phyloP scores from a whole-genome alignment of 169 alveolate genomes.

The Plasmodium vivax region DNA sequence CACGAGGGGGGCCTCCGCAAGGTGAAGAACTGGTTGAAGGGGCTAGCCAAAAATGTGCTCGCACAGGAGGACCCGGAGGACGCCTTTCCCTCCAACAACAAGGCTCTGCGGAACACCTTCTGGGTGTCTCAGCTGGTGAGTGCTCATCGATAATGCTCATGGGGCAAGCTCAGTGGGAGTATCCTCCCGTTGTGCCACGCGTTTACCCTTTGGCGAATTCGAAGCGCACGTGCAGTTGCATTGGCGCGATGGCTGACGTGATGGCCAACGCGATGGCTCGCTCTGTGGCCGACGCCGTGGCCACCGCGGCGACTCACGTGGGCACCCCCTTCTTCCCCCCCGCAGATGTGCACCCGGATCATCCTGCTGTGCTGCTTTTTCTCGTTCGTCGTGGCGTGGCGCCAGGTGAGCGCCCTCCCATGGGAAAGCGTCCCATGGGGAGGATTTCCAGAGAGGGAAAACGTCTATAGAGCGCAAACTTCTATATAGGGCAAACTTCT shows the following conservation, averaged over 20 bases:
- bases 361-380: conserved; percentile 17
- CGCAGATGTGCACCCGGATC: conserved; percentile 38
- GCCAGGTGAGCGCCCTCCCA: conserved; percentile 5
- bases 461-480: no score
- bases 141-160: no score
- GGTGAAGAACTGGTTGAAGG: not conserved
- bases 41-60: conserved; percentile 1
- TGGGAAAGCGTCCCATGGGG: not conserved
- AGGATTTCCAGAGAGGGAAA: no score
- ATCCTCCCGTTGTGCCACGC: no score
- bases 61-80: not conserved
- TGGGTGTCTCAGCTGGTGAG: conserved; percentile 49
- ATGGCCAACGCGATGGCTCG: not conserved
- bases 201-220: no score
- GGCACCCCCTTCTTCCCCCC: not conserved
- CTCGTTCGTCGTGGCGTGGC: conserved; percentile 55
- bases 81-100: conserved; percentile 15
- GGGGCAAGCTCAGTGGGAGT: no score
- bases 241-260: not conserved
- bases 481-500: no score
- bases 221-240: no score
- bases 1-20: not conserved
- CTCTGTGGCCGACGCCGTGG: no score
- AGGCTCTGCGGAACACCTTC: conserved; percentile 16
- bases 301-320: not conserved